These are phyloP conservation scores for Colletotrichum lupini DNA, from an alignment of 2,329 filamentous ascomycete species.

Conservation along the genomic window DNA sequence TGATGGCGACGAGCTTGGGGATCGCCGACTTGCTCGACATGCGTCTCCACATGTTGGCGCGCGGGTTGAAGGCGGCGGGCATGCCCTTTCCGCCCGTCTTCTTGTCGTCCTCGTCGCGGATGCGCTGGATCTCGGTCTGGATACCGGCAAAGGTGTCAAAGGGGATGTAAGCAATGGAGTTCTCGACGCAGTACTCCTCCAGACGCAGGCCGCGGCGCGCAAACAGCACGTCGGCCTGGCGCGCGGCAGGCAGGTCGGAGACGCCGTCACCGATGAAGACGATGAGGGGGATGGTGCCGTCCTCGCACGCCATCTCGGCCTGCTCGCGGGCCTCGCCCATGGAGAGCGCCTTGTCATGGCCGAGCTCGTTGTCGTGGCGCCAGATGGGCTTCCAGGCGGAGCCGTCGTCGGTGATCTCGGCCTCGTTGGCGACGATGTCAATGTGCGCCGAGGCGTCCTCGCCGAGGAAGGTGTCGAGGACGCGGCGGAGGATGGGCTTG, in stretches of 20 bases:
- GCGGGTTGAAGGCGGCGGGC: slow-evolving; percentile 72
- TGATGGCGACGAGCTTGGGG: slow-evolving; percentile 44
- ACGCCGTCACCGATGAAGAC: slow-evolving; percentile 78
- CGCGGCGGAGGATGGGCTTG: slow-evolving; percentile 70
- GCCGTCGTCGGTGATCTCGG: slow-evolving; percentile 67
- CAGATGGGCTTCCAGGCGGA: slow-evolving; percentile 73
- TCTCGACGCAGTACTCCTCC: slow-evolving; percentile 74
- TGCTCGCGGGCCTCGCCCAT: slow-evolving; percentile 69
- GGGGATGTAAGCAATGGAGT: slow-evolving; percentile 68
- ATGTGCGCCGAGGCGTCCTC: slow-evolving; percentile 69
- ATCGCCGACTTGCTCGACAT: slow-evolving; percentile 68
- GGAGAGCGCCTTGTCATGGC: slow-evolving; percentile 75
- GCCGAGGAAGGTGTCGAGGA: slow-evolving; percentile 73
- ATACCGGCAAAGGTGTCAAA: slow-evolving; percentile 77
- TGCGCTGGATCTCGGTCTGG: slow-evolving; percentile 67
- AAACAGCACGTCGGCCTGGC: slow-evolving; percentile 75
- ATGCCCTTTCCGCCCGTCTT: slow-evolving; percentile 70
- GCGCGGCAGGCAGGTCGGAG: slow-evolving; percentile 73
- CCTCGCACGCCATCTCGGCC: slow-evolving; percentile 64
- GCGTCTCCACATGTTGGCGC: slow-evolving; percentile 75
- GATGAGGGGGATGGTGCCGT: slow-evolving; percentile 73
- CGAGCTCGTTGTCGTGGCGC: slow-evolving; percentile 72
- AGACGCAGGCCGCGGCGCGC: slow-evolving; percentile 72
- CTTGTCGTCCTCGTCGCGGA: slow-evolving; percentile 68
- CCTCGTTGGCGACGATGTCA: slow-evolving; percentile 76